Evolutionary conservation across 495 filamentous ascomycete species (phyloP).

Genomic region (Venustampulla echinocandica): DNA sequence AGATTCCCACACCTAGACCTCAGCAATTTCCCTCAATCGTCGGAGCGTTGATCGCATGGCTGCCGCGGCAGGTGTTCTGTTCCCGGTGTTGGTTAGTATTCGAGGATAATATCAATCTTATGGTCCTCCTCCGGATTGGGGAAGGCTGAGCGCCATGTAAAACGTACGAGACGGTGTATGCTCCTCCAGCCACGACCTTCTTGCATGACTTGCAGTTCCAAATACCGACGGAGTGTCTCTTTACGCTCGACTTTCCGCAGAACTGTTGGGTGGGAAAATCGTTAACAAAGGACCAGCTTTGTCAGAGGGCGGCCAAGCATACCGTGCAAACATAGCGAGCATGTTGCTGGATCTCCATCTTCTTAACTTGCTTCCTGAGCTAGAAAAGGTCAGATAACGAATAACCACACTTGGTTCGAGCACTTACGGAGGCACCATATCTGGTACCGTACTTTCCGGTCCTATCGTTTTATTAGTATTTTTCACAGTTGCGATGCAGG

Average conservation of each 20-base stretch:
- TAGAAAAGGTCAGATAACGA: neutral
- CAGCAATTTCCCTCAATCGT: constrained; percentile 93
- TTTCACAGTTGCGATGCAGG: too few species aligned
- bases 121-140: too few species aligned
- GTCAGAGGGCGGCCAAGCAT: too few species aligned
- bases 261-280: too few species aligned
- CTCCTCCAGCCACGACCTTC: constrained; percentile 93
- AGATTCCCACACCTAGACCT: constrained; percentile 61
- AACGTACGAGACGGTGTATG: constrained; percentile 93
- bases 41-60: constrained; percentile 96
- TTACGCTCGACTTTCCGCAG: constrained; percentile 93
- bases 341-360: constrained; percentile 98
- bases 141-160: too few species aligned
- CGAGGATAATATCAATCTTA: too few species aligned
- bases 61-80: constrained; percentile 88
- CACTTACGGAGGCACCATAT: constrained; percentile 34
- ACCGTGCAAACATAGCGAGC: constrained; percentile 83
- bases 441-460: constrained; percentile 55
- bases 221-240: constrained; percentile 88
- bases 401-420: too few species aligned
- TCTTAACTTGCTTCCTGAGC: constrained; percentile 99
- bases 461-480: too few species aligned
- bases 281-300: too few species aligned
- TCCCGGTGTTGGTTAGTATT: constrained; percentile 19
- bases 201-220: constrained; percentile 91